These are phyloP conservation scores for Neofusicoccum ribis DNA, from an alignment of 2,329 filamentous ascomycete species.

Conservation along the genomic window DNA sequence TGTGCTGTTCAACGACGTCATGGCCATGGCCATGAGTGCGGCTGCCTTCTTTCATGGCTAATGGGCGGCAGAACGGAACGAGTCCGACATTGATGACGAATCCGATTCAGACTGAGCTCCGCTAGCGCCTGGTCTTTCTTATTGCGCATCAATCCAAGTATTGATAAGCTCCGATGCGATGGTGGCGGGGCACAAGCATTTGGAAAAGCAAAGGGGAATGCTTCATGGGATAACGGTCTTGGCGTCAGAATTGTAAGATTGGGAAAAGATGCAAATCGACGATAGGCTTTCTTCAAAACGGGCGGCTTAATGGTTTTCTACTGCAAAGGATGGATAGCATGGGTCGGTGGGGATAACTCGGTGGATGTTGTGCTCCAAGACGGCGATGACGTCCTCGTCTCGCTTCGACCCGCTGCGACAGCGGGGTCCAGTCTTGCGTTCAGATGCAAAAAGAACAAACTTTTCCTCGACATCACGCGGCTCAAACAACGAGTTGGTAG, in stretches of 20 bases:
- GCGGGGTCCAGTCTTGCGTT: conserved; percentile 2
- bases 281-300: neutral
- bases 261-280: neutral
- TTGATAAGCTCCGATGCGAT: neutral
- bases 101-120: conserved; percentile 43
- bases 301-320: neutral
- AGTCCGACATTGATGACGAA: conserved; percentile 46
- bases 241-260: neutral
- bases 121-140: neutral
- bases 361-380: neutral
- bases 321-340: too few species aligned
- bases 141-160: neutral
- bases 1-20: conserved; percentile 4
- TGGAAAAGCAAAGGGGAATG: neutral
- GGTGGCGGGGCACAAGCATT: neutral
- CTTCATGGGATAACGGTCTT: neutral
- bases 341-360: neutral
- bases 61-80: conserved; percentile 42
- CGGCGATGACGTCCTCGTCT: conserved; percentile 5
- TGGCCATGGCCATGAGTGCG: neutral
- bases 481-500: neutral
- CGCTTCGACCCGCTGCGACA: conserved; percentile 8
- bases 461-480: conserved; percentile 9
- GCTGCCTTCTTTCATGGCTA: neutral
- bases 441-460: neutral